Evolutionary conservation across 2,329 filamentous ascomycete species (phyloP).

Genomic region (Annulohypoxylon truncatum): DNA sequence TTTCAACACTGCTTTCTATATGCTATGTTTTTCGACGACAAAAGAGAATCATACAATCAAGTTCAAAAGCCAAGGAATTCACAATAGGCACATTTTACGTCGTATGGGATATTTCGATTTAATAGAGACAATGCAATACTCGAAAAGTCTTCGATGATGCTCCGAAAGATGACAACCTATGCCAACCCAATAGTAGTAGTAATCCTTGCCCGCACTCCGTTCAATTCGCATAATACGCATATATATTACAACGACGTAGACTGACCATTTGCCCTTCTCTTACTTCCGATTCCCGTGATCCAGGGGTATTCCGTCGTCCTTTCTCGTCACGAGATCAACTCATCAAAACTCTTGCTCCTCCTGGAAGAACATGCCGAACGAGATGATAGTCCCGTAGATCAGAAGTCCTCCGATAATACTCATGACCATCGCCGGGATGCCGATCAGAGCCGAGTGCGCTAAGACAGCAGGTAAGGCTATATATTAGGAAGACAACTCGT

Average conservation of each 20-base stretch:
- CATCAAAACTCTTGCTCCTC: conserved; percentile 92
- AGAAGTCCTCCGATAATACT: conserved; percentile 90
- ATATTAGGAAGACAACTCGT: background rate
- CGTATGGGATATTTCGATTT: background rate
- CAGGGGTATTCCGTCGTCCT: background rate
- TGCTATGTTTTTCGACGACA: background rate
- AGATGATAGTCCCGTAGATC: conserved; percentile 98
- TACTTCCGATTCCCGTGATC: background rate
- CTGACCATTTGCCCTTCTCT: conserved; percentile 3
- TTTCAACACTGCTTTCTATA: background rate
- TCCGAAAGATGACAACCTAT: conserved; percentile 35
- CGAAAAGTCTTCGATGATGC: conserved; percentile 24
- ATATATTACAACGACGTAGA: conserved; percentile 34
- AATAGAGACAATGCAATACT: conserved; percentile 7
- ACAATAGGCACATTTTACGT: background rate
- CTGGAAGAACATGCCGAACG: conserved; percentile 97
- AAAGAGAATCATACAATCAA: background rate
- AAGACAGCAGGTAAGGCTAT: conserved; percentile 89
- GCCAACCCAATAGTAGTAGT: conserved; percentile 28
- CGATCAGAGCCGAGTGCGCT: conserved; percentile 86
- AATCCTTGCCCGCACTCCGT: conserved; percentile 22
- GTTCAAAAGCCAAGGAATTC: background rate
- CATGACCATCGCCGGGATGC: conserved; percentile 91
- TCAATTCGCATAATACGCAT: conserved; percentile 28
- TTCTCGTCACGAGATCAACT: background rate